These are phyloP conservation scores for Chloranthus sessilifolius DNA, from an alignment of 164 flowering plant genomes.

Conservation along the genomic window DNA sequence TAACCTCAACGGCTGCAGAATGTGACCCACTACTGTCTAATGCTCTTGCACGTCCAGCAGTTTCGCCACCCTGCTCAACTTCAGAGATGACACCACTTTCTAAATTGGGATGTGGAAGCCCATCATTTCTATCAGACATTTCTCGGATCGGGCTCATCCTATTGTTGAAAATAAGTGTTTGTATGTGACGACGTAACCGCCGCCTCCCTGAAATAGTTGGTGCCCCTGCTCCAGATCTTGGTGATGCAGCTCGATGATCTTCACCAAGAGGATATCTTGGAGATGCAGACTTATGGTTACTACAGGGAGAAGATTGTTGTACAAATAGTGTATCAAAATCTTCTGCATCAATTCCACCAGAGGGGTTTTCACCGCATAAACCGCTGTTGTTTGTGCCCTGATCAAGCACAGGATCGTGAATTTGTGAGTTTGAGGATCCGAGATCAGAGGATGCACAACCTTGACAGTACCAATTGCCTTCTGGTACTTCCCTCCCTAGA, in stretches of 20 bases:
- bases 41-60: slow-evolving; percentile 17
- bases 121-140: slow-evolving; percentile 22
- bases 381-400: slow-evolving; percentile 26
- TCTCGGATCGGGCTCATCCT: slow-evolving; percentile 29
- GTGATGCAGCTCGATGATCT: slow-evolving; percentile 42
- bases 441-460: slow-evolving; percentile 68
- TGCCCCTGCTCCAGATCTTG: slow-evolving; percentile 53
- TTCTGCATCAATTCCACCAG: slow-evolving; percentile 29
- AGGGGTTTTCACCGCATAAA: slow-evolving; percentile 23
- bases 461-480: slow-evolving; percentile 97
- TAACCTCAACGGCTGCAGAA: slow-evolving; percentile 24
- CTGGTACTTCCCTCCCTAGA: slow-evolving; percentile 89
- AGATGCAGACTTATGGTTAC: slow-evolving; percentile 30
- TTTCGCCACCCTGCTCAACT: slow-evolving; percentile 24
- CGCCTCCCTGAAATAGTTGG: slow-evolving; percentile 77
- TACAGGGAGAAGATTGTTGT: slow-evolving; percentile 30
- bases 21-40: slow-evolving; percentile 26
- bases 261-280: slow-evolving; percentile 39
- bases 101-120: slow-evolving; percentile 16
- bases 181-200: slow-evolving; percentile 63
- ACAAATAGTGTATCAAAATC: slow-evolving; percentile 32
- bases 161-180: slow-evolving; percentile 31
- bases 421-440: slow-evolving; percentile 42
- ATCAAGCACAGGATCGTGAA: slow-evolving; percentile 28
- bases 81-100: slow-evolving; percentile 26